Base-by-base conservation (phyloP, 2,329 filamentous ascomycete species). In the Fusarium coffeatum region DNA sequence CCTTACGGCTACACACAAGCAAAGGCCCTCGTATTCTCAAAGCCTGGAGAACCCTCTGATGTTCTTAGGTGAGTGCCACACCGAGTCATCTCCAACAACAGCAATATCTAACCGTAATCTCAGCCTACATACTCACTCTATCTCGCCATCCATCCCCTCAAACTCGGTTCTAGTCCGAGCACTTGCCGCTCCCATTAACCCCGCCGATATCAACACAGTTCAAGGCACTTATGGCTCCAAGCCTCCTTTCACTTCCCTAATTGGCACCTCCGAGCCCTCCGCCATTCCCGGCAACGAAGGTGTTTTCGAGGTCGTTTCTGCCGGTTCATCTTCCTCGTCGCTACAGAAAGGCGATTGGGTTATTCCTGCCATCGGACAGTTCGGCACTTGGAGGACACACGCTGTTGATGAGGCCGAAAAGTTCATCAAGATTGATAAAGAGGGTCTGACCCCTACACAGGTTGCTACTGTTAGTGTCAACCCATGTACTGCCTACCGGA, bases 121-220 rank as follows among this genome's bases (percentile, higher is more conserved):
- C 5, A 90, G 88, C 20, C 82, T 95, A 6, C 92, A 94, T 81
- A 87, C 83, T 1, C 89, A 94, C 82, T 93, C 91, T 72, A 93
- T 95, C 77, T 91, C 91, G 6, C 92, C 93, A 5, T 87, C 88
- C 6, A 87, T 94, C 68, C 91, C 92, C 49, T 79, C 84, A 34
- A 81, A 80, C 49, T 82, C 86, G 48, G 82, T 97, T 72, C 94
- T 95, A 57, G 85, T 99, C 64, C 93, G 93, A 79, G 91, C 96
- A 75, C 92, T 99, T 75, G 93, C 94, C 32, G 90, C 94, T 2
- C 93, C 96, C 60, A 93, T 99, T 80, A 99, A 99, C 83, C 96
- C 96, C 25, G 94, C 96, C 76, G 96, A 99, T 82, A 93, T 99
- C 80, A 99, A 99, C 85, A 95, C 95, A 76, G 93, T 99, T 76